Base-by-base conservation (phyloP, 805 yeast species). In the Saturnispora dispora region DNA sequence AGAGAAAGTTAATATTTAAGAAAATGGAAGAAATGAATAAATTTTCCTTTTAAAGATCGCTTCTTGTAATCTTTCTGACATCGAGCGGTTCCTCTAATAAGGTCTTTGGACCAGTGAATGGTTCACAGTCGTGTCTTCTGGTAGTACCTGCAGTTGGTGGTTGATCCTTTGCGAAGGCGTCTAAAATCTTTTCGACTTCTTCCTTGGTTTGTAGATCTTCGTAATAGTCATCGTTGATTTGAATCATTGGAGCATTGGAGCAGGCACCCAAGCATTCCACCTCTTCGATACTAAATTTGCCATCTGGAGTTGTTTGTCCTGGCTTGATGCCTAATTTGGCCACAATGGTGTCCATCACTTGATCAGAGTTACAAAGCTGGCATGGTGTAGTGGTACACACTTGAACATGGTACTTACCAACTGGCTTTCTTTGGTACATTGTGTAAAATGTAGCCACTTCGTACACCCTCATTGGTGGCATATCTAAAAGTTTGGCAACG, bases 391-490 rank as follows among this genome's bases (percentile, higher is more conserved):
- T 87, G 52, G 96, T 88, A 71, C 96, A 87, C 40, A 88, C 83
- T 67, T 87, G 95, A 51, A 87, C 70, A 65, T 85, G 85, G 66
- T 78, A 85, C 64, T 86, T 85, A 54, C 95, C 95, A 78, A 88
- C 81, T 47, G 95, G 95, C 57, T 77, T 74, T 67, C 93, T 79
- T 71, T 85, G 85, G 73, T 82, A 87, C 96, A 87, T 88, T 59
- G 96, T 87, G 71, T 87, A 87, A 72, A 87, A 87, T 41, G 95
- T 85, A 32, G 96, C 96, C 57, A 87, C 96, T 67, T 87, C 95
- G 68, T 87, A 87, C 30, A 87, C 96, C 71, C 96, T 79, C 96
- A 87, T 87, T 53, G 95, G 95, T 30, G 96, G 96, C 82, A 88
- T 84, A 61, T 85, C 91, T 61, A 86, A 75, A 63, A 83, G 61